Evolutionary conservation across 768 basidiomycete species (phyloP).

Genomic region (Phaffia tasmanica): DNA sequence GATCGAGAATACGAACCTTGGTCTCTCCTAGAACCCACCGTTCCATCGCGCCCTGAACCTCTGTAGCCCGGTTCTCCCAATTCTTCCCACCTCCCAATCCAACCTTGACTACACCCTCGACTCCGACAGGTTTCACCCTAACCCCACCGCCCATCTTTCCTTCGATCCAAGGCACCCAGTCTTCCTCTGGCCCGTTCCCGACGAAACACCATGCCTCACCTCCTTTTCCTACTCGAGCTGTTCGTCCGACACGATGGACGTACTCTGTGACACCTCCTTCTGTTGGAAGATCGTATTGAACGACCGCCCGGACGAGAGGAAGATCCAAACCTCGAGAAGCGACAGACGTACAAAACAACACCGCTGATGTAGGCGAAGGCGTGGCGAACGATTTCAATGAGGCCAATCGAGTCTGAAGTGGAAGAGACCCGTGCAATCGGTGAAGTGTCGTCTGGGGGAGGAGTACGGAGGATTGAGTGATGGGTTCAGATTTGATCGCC

Average conservation of each 20-base stretch:
- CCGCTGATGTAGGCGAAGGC: conserved; percentile 45
- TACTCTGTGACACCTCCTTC: conserved; percentile 95
- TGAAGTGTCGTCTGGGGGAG: conserved; percentile 72
- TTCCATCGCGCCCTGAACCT: conserved; percentile 90
- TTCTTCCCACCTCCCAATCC: conserved; percentile 85
- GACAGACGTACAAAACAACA: conserved; percentile 90
- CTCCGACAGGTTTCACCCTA: conserved; percentile 49
- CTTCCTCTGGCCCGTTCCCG: conserved; percentile 61
- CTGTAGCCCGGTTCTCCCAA: conserved; percentile 80
- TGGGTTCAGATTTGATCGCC: conserved; percentile 34
- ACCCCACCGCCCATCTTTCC: conserved; percentile 58
- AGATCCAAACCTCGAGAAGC: conserved; percentile 97
- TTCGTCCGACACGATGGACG: conserved; percentile 90
- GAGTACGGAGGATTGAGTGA: conserved; percentile 58
- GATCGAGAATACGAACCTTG: conserved; percentile 46
- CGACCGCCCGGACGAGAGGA: conserved; percentile 80
- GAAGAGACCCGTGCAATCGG: conserved; percentile 85
- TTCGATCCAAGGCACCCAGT: conserved; percentile 86
- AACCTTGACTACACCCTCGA: conserved; percentile 59
- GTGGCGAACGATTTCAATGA: conserved; percentile 73
- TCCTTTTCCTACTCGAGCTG: conserved; percentile 87
- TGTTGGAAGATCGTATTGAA: conserved; percentile 95
- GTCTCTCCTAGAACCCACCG: conserved; percentile 71
- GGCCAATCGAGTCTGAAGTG: conserved; percentile 63
- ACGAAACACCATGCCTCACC: conserved; percentile 95